These are phyloP conservation scores for Quillaja saponaria DNA, from an alignment of 306 rosid genomes.

Conservation along the genomic window DNA sequence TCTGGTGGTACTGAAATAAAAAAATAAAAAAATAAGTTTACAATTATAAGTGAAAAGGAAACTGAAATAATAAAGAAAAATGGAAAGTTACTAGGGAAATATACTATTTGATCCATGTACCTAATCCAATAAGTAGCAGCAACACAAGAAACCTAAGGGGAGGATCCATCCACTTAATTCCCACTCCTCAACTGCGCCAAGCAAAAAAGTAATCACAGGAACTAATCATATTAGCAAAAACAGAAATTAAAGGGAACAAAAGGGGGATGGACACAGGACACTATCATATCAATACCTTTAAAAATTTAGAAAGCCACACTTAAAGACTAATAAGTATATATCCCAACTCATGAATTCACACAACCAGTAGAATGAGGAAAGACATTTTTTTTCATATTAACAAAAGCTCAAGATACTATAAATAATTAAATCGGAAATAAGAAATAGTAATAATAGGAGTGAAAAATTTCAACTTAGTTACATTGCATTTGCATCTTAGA, in stretches of 20 bases:
- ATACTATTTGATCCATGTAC: slow-evolving; percentile 30
- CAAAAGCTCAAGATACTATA: no score
- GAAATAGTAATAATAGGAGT: no score
- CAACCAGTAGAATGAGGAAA: no score
- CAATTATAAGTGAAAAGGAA: slow-evolving; percentile 16
- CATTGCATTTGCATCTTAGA: no score
- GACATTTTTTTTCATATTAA: no score
- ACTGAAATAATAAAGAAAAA: background rate
- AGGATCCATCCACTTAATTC: slow-evolving; percentile 65
- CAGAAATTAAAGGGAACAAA: background rate
- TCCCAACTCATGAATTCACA: no score
- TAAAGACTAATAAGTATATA: no score
- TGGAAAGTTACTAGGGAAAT: background rate
- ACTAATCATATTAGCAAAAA: background rate
- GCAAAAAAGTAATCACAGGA: slow-evolving; percentile 13
- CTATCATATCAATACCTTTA: no score
- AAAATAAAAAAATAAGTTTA: slow-evolving; percentile 11
- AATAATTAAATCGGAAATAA: no score
- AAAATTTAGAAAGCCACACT: no score
- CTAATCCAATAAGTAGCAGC: slow-evolving; percentile 60
- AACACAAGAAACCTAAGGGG: slow-evolving; percentile 46
- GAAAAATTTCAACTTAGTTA: no score
- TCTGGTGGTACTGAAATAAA: slow-evolving; percentile 38
- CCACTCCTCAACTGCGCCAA: slow-evolving; percentile 40
- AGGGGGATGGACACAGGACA: no score